phyloP scores from a whole-genome alignment of 1,284 basidiomycete genomes.

The Cryptococcus deneoformans region DNA sequence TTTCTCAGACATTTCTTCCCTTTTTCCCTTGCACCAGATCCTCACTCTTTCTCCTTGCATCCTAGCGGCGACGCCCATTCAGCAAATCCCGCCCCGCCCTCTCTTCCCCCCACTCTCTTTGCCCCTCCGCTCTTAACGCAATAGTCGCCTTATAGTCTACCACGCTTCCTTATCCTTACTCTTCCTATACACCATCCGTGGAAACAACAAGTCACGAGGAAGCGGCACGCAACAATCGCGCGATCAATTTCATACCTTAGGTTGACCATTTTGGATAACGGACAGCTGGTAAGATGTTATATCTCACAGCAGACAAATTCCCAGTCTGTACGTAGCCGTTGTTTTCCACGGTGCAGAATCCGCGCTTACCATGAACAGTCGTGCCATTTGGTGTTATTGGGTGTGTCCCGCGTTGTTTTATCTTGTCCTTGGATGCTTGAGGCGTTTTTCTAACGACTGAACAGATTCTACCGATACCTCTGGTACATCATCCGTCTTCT shows the following conservation, averaged over 20 bases:
- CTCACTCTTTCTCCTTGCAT: neutral
- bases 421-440: neutral
- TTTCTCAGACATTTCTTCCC: neutral
- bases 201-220: no score
- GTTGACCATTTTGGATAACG: no score
- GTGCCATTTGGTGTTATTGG: conserved; percentile 88
- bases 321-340: conserved; percentile 62
- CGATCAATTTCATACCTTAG: no score
- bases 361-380: conserved; percentile 54
- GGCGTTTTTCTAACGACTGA: neutral
- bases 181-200: no score
- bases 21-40: neutral
- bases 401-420: conserved; percentile 51
- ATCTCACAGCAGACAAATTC: conserved; percentile 74
- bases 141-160: no score
- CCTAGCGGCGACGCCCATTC: neutral
- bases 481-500: conserved; percentile 82
- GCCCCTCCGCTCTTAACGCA: no score
- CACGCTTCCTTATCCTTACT: no score
- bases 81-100: no score
- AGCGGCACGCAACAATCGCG: no score
- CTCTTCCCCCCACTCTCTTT: no score
- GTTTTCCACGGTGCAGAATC: neutral
- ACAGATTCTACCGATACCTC: conserved; percentile 71
- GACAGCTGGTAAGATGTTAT: conserved; percentile 12